phyloP scores from a whole-genome alignment of 2,329 filamentous ascomycete species.

The Colletotrichum somersetense region DNA sequence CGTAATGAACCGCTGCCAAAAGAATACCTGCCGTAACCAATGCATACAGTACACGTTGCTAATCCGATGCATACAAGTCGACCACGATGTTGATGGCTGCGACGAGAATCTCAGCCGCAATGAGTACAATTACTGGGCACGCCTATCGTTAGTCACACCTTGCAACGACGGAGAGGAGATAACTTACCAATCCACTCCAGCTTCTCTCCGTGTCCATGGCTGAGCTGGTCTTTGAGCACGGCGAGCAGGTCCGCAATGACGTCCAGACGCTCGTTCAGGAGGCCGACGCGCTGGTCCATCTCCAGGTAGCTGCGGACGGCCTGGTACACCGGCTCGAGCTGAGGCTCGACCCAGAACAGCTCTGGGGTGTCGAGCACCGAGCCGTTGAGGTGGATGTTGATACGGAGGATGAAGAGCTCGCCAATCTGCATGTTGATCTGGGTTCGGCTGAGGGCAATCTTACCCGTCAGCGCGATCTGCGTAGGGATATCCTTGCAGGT shows the following conservation, averaged over 20 bases:
- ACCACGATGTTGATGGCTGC: conserved; percentile 95
- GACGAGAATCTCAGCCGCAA: conserved; percentile 94
- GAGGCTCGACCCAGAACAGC: conserved; percentile 98
- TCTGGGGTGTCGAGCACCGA: conserved; percentile 97
- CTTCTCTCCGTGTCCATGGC: conserved; percentile 91
- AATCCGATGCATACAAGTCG: conserved; percentile 78
- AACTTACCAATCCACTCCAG: conserved; percentile 87
- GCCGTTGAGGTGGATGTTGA: conserved; percentile 98
- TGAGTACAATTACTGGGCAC: conserved; percentile 85
- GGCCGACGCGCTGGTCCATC: conserved; percentile 93
- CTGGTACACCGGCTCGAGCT: conserved; percentile 95
- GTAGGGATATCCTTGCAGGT: conserved; percentile 93
- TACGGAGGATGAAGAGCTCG: conserved; percentile 95
- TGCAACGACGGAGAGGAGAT: neutral
- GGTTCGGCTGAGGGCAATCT: conserved; percentile 86
- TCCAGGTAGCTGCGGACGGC: conserved; percentile 95
- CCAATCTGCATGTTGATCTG: conserved; percentile 99
- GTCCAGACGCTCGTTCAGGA: conserved; percentile 89
- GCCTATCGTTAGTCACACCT: conserved; percentile 40
- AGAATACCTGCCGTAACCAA: conserved; percentile 2
- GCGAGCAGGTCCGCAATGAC: conserved; percentile 95
- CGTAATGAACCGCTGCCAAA: neutral
- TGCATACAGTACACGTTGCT: conserved; percentile 14
- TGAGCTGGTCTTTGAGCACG: conserved; percentile 94
- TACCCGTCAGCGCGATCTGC: conserved; percentile 92